Evolutionary conservation across 2,329 filamentous ascomycete genomes (phyloP).

Genomic region (Sporothrix schenckii): DNA sequence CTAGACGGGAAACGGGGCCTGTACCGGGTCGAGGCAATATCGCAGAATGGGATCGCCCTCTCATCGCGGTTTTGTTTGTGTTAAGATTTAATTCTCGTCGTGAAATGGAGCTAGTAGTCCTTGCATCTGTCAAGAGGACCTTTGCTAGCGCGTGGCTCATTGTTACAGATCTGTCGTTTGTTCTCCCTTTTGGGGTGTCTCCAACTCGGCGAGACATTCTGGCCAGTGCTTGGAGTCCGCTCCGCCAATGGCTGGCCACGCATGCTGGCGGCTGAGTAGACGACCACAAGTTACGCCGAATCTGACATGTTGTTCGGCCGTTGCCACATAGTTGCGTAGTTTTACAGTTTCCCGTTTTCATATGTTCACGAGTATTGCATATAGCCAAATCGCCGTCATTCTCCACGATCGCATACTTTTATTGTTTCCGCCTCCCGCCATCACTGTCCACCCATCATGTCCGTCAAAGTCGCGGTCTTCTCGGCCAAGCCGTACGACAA

Average conservation of each 20-base stretch:
- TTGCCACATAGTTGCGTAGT: no score
- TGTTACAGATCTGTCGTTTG: no score
- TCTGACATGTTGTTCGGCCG: not conserved
- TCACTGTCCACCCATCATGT: constrained; percentile 17
- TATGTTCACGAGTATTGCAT: no score
- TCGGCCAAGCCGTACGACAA: constrained; percentile 67
- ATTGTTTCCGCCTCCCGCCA: not conserved
- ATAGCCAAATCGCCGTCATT: no score
- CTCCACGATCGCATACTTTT: no score
- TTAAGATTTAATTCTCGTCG: not conserved
- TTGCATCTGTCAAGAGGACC: not conserved
- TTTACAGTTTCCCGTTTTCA: no score
- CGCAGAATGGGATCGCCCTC: no score
- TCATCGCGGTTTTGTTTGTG: no score
- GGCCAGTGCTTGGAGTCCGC: not conserved
- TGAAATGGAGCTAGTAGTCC: not conserved
- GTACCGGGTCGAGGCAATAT: not conserved
- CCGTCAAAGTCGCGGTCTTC: constrained; percentile 65
- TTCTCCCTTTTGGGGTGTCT: not conserved
- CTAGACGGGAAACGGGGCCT: constrained; percentile 8
- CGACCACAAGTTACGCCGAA: not conserved
- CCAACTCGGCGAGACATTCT: constrained; percentile 8
- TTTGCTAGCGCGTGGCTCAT: not conserved
- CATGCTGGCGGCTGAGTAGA: constrained; percentile 10
- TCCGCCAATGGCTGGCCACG: constrained; percentile 4